Conservation (phyloP, 2,329 filamentous ascomycete species). For the Didymosphaeria variabile region DNA sequence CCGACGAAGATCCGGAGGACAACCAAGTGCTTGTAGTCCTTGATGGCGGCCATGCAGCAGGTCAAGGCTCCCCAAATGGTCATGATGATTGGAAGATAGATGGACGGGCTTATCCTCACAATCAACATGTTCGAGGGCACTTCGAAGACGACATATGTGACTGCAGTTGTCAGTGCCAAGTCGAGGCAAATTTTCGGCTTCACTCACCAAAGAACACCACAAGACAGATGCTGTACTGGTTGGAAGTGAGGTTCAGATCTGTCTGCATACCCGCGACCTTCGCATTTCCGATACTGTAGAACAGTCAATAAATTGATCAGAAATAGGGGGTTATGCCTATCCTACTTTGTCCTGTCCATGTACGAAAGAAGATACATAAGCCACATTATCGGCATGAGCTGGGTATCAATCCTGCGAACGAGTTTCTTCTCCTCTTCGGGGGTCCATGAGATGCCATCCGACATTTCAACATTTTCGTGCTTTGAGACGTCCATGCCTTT, state of each 20-base stretch:
- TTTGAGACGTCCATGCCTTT: conserved; percentile 51
- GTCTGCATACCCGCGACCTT: conserved; percentile 61
- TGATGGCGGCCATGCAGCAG: conserved; percentile 61
- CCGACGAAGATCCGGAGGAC: conserved; percentile 65
- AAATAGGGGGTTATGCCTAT: neutral
- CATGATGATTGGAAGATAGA: conserved; percentile 63
- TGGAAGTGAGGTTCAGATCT: conserved; percentile 58
- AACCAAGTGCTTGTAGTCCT: conserved; percentile 59
- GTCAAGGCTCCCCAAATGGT: conserved; percentile 62
- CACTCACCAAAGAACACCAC: conserved; percentile 65
- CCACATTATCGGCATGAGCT: conserved; percentile 59
- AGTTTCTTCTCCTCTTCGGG: conserved; percentile 59
- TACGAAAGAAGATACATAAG: conserved; percentile 60
- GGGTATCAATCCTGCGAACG: conserved; percentile 59
- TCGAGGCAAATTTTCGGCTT: conserved; percentile 33
- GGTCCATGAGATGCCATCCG: conserved; percentile 55
- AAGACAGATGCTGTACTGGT: conserved; percentile 61
- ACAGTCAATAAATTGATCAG: conserved; percentile 30
- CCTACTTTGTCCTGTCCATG: conserved; percentile 54
- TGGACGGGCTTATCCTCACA: conserved; percentile 57
- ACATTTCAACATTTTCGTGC: conserved; percentile 56
- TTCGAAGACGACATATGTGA: conserved; percentile 62
- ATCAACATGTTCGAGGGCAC: conserved; percentile 65
- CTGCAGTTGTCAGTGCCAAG: conserved; percentile 31
- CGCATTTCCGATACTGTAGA: conserved; percentile 57